These are phyloP conservation scores for Daldinia grandis DNA, from an alignment of 495 filamentous ascomycete species.

Conservation along the genomic window DNA sequence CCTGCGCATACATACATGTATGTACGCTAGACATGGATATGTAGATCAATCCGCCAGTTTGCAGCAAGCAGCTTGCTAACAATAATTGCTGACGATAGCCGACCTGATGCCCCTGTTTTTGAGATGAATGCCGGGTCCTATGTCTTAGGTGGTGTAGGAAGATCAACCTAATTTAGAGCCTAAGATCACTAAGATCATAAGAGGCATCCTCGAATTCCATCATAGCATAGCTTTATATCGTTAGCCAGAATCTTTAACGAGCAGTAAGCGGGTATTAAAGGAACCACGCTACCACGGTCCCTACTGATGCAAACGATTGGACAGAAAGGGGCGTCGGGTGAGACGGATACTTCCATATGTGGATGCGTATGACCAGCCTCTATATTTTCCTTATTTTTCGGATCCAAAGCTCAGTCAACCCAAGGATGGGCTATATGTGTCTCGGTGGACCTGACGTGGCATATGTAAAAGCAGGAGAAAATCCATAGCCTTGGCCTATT, in stretches of 20 bases:
- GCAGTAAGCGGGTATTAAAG: slow-evolving; percentile 21
- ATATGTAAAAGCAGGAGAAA: slow-evolving; percentile 16
- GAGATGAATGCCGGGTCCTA: background rate
- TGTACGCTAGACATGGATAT: slow-evolving; percentile 19
- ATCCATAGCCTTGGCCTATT: slow-evolving; percentile 9
- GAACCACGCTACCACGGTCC: slow-evolving; percentile 15
- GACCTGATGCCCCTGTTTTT: background rate
- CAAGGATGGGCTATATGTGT: slow-evolving; percentile 3
- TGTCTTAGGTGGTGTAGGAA: slow-evolving; percentile 3
- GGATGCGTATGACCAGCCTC: slow-evolving; percentile 36
- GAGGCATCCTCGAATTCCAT: slow-evolving; percentile 2
- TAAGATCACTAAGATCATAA: slow-evolving; percentile 1
- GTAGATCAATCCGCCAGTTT: slow-evolving; percentile 34
- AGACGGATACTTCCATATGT: slow-evolving; percentile 39
- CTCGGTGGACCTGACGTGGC: slow-evolving; percentile 29
- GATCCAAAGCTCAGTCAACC: slow-evolving; percentile 2
- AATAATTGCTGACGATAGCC: slow-evolving; percentile 4
- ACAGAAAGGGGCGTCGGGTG: slow-evolving; percentile 21
- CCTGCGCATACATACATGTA: background rate
- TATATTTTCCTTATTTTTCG: slow-evolving; percentile 10
- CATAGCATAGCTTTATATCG: background rate
- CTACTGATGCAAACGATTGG: slow-evolving; percentile 23
- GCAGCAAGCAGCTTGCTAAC: slow-evolving; percentile 6
- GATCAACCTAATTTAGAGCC: slow-evolving; percentile 27
- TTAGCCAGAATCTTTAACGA: background rate